Evolutionary conservation across 768 basidiomycete species (phyloP), one percentile per base, ranked within the genome.

Genomic region (Boletus barrowsii): DNA sequence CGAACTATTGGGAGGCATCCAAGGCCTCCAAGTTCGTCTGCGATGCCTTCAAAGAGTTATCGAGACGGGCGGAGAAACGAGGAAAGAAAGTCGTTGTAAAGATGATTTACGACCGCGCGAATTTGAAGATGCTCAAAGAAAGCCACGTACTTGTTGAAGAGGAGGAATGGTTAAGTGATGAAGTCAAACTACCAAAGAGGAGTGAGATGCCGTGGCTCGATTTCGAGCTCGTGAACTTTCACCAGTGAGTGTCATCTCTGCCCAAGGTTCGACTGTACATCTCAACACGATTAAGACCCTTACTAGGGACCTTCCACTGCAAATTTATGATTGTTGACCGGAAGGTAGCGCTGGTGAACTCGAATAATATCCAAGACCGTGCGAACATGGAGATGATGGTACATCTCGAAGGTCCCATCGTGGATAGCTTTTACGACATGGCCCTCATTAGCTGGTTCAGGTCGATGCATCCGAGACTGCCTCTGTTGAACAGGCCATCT

Each of bases 271-370:
- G 26, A 42, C 9, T 37, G 13, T 30, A 35, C 40, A 9, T 33
- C 22, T 48, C 10, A 41, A 18, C 10, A 24, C 33, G 15, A n/a
- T 48, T 64, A 54, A 72, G 77, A 36, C 80, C 81, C 4, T 56
- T 83, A 20, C 66, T 84, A 3, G 85, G 86, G 13, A 88, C 86
- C 0, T 88, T 87, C 67, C 87, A 89, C 59, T 79, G 82, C 43
- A 88, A 88, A 63, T 87, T 81, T 62, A 74, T 87, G 70, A 72
- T 88, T 41, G 81, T 87, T 2, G 87, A 89, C 64, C 75, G 85
- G n/a, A 82, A 80, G 60, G 72, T 86, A 35, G 86, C 83, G 1
- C 67, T 86, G 50, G 68, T 88, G 49, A 83, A 84, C 65, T 80
- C 78, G 47, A 87, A 87, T 69, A 88, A 88, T 52, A 83, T 88